Conservation (phyloP, 78 protist species). For the Anaeramoeba ignava region DNA sequence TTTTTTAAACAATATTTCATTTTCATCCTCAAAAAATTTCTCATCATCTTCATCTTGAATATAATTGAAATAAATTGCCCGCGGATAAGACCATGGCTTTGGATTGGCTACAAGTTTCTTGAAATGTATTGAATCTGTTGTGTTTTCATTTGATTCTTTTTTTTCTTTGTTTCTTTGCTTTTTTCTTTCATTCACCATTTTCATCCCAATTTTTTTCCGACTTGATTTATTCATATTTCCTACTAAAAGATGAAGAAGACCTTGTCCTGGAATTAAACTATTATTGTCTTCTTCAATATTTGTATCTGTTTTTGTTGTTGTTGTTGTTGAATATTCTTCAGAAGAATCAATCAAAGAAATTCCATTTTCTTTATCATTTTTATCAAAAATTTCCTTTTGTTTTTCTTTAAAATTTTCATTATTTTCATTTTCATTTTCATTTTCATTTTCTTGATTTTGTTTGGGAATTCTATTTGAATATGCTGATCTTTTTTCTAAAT, state of each 20-base stretch:
- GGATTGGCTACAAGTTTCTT: not conserved
- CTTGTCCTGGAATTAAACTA: not conserved
- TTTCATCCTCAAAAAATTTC: not conserved
- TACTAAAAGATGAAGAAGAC: not conserved
- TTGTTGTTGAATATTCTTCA: not conserved
- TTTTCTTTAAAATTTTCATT: not conserved
- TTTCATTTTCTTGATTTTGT: too few relatives aligned
- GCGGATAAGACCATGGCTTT: not conserved
- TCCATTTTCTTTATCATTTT: not conserved
- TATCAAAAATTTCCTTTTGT: not conserved
- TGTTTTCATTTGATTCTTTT: not conserved
- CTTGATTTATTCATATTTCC: not conserved
- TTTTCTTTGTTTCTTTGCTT: not conserved
- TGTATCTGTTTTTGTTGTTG: not conserved
- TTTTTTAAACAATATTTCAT: not conserved
- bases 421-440: not conserved
- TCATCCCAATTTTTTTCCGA: not conserved
- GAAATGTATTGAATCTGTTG: too few relatives aligned
- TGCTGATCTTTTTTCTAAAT: not conserved
- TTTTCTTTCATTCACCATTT: not conserved
- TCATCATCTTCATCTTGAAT: not conserved
- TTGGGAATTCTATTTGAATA: too few relatives aligned
- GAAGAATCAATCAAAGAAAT: not conserved
- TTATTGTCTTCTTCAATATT: not conserved
- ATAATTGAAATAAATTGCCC: not conserved